Evolutionary conservation across 1,139 yeast species (phyloP).

Genomic region (Eremothecium coryli): DNA sequence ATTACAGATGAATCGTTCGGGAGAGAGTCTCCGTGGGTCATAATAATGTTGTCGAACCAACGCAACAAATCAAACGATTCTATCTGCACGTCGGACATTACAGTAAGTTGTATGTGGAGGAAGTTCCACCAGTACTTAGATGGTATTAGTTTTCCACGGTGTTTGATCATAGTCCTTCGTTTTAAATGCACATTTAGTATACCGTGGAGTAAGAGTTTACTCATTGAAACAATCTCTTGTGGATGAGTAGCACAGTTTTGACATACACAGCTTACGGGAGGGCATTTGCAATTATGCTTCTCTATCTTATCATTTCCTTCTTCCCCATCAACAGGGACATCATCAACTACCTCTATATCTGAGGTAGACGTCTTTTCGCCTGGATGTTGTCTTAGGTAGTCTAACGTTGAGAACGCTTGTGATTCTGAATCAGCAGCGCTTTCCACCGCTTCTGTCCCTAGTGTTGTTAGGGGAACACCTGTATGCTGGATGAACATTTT

Average conservation of each 20-base stretch:
- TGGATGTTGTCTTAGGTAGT: background rate
- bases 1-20: conserved; percentile 2
- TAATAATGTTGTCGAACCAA: conserved; percentile 25
- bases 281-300: conserved; percentile 10
- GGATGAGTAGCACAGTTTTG: conserved; percentile 22
- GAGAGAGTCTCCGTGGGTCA: conserved; percentile 11
- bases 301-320: background rate
- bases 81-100: conserved; percentile 16
- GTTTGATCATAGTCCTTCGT: conserved; percentile 24
- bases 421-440: background rate
- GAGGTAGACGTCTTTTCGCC: background rate
- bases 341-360: background rate
- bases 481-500: conserved; percentile 24
- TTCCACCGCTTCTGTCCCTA: conserved; percentile 14
- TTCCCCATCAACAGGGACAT: background rate
- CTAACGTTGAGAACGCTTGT: background rate
- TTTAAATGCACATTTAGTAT: conserved; percentile 20
- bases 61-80: conserved; percentile 21
- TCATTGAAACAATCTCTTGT: conserved; percentile 22
- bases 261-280: conserved; percentile 20
- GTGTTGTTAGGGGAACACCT: conserved; percentile 25
- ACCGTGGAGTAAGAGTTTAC: conserved; percentile 21
- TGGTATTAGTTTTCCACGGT: conserved; percentile 23
- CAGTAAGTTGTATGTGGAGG: conserved; percentile 20
- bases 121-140: conserved; percentile 30